These are phyloP conservation scores for Sarocladium brachiariae DNA, from an alignment of 2,329 filamentous ascomycete species.

Conservation along the genomic window DNA sequence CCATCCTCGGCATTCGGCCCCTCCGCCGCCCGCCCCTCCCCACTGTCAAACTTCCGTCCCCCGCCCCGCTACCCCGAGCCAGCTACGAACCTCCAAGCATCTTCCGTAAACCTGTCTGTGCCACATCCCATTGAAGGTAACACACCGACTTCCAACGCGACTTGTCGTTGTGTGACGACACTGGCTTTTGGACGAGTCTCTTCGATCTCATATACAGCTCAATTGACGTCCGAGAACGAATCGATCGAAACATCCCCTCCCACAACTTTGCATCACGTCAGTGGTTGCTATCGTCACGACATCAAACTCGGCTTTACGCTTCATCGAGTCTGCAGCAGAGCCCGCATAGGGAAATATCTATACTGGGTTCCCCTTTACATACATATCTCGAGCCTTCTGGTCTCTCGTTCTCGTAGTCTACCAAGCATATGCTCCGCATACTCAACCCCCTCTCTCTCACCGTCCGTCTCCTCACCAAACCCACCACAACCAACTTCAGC, in stretches of 20 bases:
- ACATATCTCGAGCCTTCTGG: not conserved
- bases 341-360: too few species aligned
- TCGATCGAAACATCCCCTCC: too few species aligned
- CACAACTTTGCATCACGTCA: constrained; percentile 6
- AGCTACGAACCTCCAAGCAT: too few species aligned
- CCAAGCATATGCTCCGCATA: not conserved
- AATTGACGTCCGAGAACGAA: too few species aligned
- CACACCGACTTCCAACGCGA: too few species aligned
- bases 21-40: not conserved
- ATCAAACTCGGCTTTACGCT: not conserved
- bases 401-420: constrained; percentile 6
- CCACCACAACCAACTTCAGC: constrained; percentile 10
- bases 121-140: too few species aligned
- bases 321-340: too few species aligned
- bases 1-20: not conserved
- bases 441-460: constrained; percentile 10
- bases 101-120: too few species aligned
- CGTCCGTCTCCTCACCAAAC: constrained; percentile 9
- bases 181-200: too few species aligned
- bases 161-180: too few species aligned
- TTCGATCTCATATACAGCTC: too few species aligned
- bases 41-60: not conserved
- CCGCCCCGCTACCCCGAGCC: not conserved
- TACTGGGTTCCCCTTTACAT: not conserved
- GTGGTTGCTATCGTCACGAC: not conserved